Base-by-base conservation (phyloP, 768 basidiomycete species). In the Cystobasidium onofrii region DNA sequence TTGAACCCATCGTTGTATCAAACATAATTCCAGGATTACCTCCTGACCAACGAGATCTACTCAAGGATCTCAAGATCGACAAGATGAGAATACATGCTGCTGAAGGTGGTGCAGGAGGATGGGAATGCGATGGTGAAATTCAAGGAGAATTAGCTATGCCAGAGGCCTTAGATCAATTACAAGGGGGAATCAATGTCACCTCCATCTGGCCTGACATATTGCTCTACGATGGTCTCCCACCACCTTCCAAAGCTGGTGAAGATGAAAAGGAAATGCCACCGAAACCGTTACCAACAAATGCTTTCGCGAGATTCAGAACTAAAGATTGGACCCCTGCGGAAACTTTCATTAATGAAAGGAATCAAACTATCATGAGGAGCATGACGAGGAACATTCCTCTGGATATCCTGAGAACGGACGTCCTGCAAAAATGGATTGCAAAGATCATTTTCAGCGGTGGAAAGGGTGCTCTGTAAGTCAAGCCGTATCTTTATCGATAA, bases 371-470 rank as follows among this genome's bases (percentile, higher is more conserved):
- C 69, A 71, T 71, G 69, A n/a, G 31, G 17, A 29, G 29, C 9
- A 33, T 36, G 33, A 52, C 54, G 3, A 31, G 27, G n/a, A 71
- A 71, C 39, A 52, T 71, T n/a, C 69, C 69, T 9, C 43, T 71
- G 50, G 69, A 71, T n/a, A 61, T 71, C 54, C 23, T 71, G 33
- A 29, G 69, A 20, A 23, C 29, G 3, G 69, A 71, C 18, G 69
- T 71, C 10, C 69, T 71, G 4, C 69, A 55, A 17, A n/a, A 36
- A 33, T 71, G 69, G 69, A 36, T 71, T 23, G 69, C 69, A 1
- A 71, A 71, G 39, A 55, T 71, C n/a, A 60, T 71, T 13, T 71
- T 71, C 43, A 41, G 36, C 15, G 69, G 69, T n/a, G 69, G 69
- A 31, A 60, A 31, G 55, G 69, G 69, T 31, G 69, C 65, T 52